phyloP scores from a whole-genome alignment of 495 filamentous ascomycete species.

The Hypoxylon perforatum region DNA sequence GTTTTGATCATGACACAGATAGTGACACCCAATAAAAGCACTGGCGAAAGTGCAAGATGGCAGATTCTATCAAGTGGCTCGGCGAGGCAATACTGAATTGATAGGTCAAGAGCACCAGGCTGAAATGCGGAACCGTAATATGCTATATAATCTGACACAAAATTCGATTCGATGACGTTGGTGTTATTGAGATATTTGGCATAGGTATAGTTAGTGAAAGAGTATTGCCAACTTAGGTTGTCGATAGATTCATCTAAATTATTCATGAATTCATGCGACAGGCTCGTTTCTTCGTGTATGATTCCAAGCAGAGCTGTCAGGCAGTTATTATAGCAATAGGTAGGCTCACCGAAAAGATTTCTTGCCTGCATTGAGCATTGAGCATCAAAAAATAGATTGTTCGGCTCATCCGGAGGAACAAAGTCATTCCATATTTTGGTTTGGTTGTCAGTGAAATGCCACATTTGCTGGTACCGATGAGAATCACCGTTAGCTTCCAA shows the following conservation, averaged over 20 bases:
- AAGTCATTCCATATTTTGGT: slow-evolving; percentile 31
- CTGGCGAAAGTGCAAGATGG: slow-evolving; percentile 41
- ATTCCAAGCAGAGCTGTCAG: background rate
- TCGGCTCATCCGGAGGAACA: slow-evolving; percentile 32
- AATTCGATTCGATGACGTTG: too few species aligned
- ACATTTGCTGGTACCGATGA: slow-evolving; percentile 27
- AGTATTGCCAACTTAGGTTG: slow-evolving; percentile 17
- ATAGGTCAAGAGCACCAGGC: slow-evolving; percentile 21
- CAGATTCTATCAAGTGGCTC: slow-evolving; percentile 26
- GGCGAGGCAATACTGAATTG: slow-evolving; percentile 34
- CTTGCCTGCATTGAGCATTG: slow-evolving; percentile 29
- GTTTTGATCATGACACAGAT: slow-evolving; percentile 52
- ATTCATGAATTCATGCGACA: too few species aligned
- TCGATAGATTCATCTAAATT: too few species aligned
- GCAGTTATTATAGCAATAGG: slow-evolving; percentile 14
- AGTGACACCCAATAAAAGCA: slow-evolving; percentile 45
- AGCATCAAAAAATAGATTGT: slow-evolving; percentile 34
- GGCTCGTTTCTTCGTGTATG: too few species aligned
- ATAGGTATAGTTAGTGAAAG: slow-evolving; percentile 1
- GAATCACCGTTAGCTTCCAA: slow-evolving; percentile 1
- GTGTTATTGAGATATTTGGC: too few species aligned
- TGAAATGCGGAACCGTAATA: background rate
- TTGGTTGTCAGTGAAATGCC: slow-evolving; percentile 34
- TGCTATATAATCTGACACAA: too few species aligned
- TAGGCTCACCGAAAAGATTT: background rate